These are phyloP conservation scores for Halophytophthora polymorphica DNA, from an alignment of 352 stramenopile species.

Conservation along the genomic window DNA sequence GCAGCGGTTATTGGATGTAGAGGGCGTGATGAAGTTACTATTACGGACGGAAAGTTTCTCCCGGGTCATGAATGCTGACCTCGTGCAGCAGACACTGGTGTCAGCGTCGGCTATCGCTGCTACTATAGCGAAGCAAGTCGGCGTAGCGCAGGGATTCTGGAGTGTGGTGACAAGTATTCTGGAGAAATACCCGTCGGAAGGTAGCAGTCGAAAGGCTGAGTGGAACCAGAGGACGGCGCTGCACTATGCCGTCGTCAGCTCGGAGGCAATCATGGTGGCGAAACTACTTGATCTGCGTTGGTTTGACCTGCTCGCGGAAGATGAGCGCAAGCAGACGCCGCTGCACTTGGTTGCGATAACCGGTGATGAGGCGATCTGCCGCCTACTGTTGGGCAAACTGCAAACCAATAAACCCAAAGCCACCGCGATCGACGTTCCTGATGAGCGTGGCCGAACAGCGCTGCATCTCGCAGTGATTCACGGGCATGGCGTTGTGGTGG, in stretches of 20 bases:
- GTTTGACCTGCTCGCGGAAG: slow-evolving; percentile 42
- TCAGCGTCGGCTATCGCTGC: slow-evolving; percentile 31
- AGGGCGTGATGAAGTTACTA: slow-evolving; percentile 40
- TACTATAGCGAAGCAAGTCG: slow-evolving; percentile 30
- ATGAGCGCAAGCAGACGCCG: slow-evolving; percentile 41
- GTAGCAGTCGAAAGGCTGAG: slow-evolving; percentile 27
- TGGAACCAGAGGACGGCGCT: slow-evolving; percentile 41
- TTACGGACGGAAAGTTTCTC: slow-evolving; percentile 28
- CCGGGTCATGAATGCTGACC: slow-evolving; percentile 34
- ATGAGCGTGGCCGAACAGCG: slow-evolving; percentile 35
- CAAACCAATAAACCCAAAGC: slow-evolving; percentile 14
- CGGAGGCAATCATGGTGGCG: slow-evolving; percentile 30
- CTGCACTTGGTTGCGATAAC: slow-evolving; percentile 44
- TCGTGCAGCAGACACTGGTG: slow-evolving; percentile 41
- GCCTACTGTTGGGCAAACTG: slow-evolving; percentile 29
- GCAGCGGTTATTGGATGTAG: slow-evolving; percentile 35
- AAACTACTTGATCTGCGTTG: slow-evolving; percentile 35
- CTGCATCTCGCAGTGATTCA: slow-evolving; percentile 49
- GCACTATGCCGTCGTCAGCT: slow-evolving; percentile 44
- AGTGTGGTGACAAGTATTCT: slow-evolving; percentile 29
- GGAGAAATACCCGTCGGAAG: slow-evolving; percentile 26
- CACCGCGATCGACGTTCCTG: slow-evolving; percentile 27
- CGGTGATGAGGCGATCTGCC: slow-evolving; percentile 41
- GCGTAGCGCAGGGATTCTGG: slow-evolving; percentile 45
- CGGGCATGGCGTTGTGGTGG: slow-evolving; percentile 39